phyloP scores from a whole-genome alignment of 1,284 basidiomycete genomes.

The Sparassis latifolia region DNA sequence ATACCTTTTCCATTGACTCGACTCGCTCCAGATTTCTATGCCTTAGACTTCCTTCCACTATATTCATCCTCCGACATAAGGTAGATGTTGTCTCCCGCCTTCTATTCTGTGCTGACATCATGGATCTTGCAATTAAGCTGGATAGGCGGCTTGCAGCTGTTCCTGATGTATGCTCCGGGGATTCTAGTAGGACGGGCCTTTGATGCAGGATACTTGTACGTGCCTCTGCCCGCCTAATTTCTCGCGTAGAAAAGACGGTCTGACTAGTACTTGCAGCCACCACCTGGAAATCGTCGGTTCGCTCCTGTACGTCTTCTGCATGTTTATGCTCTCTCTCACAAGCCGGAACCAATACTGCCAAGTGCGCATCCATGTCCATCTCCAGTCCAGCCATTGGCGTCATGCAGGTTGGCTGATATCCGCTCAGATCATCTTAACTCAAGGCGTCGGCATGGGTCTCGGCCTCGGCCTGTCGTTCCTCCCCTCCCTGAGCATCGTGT shows the following conservation, averaged over 20 bases:
- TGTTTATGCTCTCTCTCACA: constrained; percentile 31
- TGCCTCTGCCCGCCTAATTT: not conserved
- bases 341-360: constrained; percentile 26
- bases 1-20: not conserved
- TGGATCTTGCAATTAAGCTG: constrained; percentile 23
- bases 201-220: constrained; percentile 32
- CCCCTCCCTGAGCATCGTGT: constrained; percentile 42
- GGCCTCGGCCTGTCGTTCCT: constrained; percentile 45
- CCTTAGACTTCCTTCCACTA: constrained; percentile 10
- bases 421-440: constrained; percentile 41
- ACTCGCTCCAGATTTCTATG: constrained; percentile 9
- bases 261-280: constrained; percentile 10
- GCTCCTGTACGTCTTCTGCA: constrained; percentile 23
- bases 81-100: constrained; percentile 2
- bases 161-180: constrained; percentile 27
- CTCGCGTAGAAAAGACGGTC: not conserved
- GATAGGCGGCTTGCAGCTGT: constrained; percentile 36
- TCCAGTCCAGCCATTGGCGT: too few relatives aligned
- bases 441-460: constrained; percentile 46
- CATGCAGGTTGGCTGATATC: too few relatives aligned
- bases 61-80: constrained; percentile 30
- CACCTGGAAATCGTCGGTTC: constrained; percentile 23
- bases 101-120: constrained; percentile 10
- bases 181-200: constrained; percentile 27
- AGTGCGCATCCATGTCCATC: constrained; percentile 11